Base-by-base conservation (phyloP, 2,329 filamentous ascomycete species). In the Xylariaceae sp. region DNA sequence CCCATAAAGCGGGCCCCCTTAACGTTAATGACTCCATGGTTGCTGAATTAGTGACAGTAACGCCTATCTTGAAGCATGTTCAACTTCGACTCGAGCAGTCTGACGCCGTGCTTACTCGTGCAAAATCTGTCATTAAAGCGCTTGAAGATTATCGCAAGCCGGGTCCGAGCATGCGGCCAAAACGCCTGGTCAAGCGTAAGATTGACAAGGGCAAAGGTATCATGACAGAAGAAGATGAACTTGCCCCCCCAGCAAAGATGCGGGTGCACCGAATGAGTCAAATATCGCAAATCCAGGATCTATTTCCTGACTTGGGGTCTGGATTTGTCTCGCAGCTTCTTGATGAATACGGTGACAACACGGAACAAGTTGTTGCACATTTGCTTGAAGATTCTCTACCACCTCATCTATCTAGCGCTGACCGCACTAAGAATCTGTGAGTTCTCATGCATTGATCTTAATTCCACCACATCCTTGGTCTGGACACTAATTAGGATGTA, bases 211-310 rank as follows among this genome's bases (percentile, higher is more conserved):
- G 87, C 37, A 92, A 91, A 70, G 78, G 75, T 2, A 71, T 73
- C 10, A 75, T 74, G 59, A 59, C 59, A 1, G 69, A 72, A 45
- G 73, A 75, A 45, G 73, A 75, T 50, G 69, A 73, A 2, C 71
- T 73, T 6, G 76, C 80, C 4, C 64, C 69, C 5, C 68, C 74
- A 4, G 73, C 72, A 2, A 78, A 82, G 49, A 77, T 92, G 39
- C 90, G 94, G 68, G 77, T 93, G 18, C 91, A 96, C 73, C 86
- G 81, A 48, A 88, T 95, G 84, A 92, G 88, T 67, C 84, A 93
- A 53, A 85, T 97, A 55, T 88, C 88, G 0, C 90, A 95, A 72
- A 82, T 99, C n/a, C 92, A 96, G 70, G 93, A 99, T 70, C 79
- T 97, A 0, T 97, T 97, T 69, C 91, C 93, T 0, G 85, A 96